Conservation (phyloP, 306 rosid species). For the Phaseolus lunatus region DNA sequence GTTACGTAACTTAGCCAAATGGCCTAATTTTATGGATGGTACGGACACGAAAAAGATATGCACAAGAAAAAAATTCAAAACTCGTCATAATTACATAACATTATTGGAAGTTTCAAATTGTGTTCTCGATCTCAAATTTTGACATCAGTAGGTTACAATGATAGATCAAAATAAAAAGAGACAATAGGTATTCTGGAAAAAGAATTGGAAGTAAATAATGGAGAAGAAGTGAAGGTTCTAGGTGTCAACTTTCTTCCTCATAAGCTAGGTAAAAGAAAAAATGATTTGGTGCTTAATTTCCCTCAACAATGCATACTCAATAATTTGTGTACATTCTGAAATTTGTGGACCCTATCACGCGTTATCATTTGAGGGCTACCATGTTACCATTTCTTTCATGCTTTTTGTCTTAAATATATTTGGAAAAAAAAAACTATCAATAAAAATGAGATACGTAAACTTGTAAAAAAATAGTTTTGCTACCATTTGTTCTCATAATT, state of each 20-base stretch:
- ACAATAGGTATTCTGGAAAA: neutral
- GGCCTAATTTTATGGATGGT: slow-evolving; percentile 25
- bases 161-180: neutral
- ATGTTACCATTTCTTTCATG: neutral
- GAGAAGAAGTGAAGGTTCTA: slow-evolving; percentile 52
- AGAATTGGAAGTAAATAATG: neutral
- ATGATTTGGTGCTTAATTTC: neutral
- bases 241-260: slow-evolving; percentile 42
- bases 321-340: slow-evolving; percentile 29
- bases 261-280: neutral
- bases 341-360: slow-evolving; percentile 12
- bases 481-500: no score
- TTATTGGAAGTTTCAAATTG: neutral
- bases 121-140: neutral
- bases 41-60: neutral
- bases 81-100: slow-evolving; percentile 2
- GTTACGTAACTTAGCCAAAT: slow-evolving; percentile 26
- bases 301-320: slow-evolving; percentile 10
- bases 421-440: neutral
- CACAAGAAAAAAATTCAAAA: slow-evolving; percentile 18
- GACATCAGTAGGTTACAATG: neutral
- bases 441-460: no score
- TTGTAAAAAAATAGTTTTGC: no score
- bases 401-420: neutral
- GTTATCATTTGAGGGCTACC: neutral